Conservation (phyloP, 106 monocot genomes). For the Acorus calamus region DNA sequence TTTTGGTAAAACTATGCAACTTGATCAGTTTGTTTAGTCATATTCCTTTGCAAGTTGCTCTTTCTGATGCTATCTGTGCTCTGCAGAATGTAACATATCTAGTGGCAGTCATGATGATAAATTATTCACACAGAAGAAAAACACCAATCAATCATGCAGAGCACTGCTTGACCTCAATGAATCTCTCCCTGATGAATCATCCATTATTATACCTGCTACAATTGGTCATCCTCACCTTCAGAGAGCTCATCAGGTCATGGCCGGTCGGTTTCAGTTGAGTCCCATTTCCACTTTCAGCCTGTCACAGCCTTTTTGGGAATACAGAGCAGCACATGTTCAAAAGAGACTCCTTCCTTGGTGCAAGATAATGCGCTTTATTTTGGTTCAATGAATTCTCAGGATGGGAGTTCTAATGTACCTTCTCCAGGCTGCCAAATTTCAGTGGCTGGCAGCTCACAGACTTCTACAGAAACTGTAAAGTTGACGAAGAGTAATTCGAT, state of each 20-base stretch:
- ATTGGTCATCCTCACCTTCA: constrained; percentile 11
- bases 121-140: constrained; percentile 5
- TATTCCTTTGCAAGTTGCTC: no score
- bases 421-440: not conserved
- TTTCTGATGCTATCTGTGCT: no score
- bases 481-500: no score
- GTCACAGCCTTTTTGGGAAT: not conserved
- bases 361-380: not conserved
- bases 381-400: constrained; percentile 6
- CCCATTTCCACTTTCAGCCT: not conserved
- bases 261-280: constrained; percentile 8
- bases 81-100: constrained; percentile 20
- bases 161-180: constrained; percentile 52
- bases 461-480: constrained; percentile 6
- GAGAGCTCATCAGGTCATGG: constrained; percentile 19
- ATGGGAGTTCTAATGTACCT: not conserved
- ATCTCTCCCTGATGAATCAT: constrained; percentile 32
- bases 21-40: no score
- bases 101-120: not conserved
- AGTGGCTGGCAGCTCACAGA: not conserved
- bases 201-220: not conserved
- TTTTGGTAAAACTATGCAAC: no score
- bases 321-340: not conserved
- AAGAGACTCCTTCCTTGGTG: constrained; percentile 2
- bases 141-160: constrained; percentile 11